These are phyloP conservation scores for Trichosporon faecale DNA, from an alignment of 1,284 basidiomycete genomes.

Conservation along the genomic window DNA sequence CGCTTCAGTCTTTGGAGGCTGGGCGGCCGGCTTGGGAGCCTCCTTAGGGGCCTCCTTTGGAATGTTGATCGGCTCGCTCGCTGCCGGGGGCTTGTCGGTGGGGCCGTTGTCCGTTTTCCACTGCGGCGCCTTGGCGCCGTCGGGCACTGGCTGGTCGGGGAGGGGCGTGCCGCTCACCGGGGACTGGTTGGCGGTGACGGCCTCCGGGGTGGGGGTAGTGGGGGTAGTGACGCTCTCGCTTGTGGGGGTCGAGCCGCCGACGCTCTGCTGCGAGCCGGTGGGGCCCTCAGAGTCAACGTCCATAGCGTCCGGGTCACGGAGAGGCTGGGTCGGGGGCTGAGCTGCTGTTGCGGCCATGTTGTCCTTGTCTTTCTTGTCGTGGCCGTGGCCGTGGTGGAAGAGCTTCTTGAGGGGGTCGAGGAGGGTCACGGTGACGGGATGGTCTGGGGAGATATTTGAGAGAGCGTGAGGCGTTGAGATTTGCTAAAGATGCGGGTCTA, in stretches of 20 bases:
- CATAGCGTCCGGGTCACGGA: constrained; percentile 1
- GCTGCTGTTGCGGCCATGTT: neutral
- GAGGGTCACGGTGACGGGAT: neutral
- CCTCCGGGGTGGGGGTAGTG: neutral
- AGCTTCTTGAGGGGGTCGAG: constrained; percentile 6
- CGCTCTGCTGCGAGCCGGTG: neutral
- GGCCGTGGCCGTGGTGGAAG: neutral
- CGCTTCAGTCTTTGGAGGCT: neutral
- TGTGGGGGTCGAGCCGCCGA: neutral
- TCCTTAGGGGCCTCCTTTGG: neutral
- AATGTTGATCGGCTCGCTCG: neutral
- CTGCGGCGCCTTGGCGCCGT: neutral
- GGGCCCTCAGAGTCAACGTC: constrained; percentile 8
- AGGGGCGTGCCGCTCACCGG: neutral
- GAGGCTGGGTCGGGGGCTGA: neutral
- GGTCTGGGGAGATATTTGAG: neutral
- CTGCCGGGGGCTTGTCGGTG: neutral
- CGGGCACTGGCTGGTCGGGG: neutral
- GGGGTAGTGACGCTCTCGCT: neutral
- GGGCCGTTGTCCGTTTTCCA: neutral
- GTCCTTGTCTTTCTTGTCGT: neutral
- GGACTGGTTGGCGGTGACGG: constrained; percentile 7
- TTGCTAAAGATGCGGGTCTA: neutral
- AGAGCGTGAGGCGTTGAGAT: neutral
- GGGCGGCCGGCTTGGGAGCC: neutral